Base-by-base conservation (phyloP, 2,329 filamentous ascomycete species). In the Fusarium pseudonygamai region DNA sequence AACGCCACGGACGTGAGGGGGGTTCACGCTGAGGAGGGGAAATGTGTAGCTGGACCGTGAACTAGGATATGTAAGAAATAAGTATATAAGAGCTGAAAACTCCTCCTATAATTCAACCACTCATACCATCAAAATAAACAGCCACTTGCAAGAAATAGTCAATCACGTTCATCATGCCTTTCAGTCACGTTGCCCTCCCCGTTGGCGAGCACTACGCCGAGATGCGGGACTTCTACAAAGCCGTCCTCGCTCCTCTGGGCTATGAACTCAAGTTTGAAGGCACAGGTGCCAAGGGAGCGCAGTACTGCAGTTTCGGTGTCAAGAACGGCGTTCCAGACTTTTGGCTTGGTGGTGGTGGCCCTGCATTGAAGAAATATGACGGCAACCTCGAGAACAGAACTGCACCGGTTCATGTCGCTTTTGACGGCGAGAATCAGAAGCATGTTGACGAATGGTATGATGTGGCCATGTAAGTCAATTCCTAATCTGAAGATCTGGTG, bases 181-280 rank as follows among this genome's bases (percentile, higher is more conserved):
- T 78, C 53, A 43, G 53, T 13, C 77, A 78, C 65, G 45, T 78
- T 32, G 69, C 67, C 34, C 68, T 78, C 53, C 60, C 77, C 26
- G 70, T 73, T 34, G 77, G 77, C 45, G 64, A 77, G 14, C 67
- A 78, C 73, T 78, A 74, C 64, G 56, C 36, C 43, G 71, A 72
- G 46, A 78, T 78, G 77, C 75, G 77, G 1, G 75, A 78, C 71
- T 78, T 78, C 39, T 78, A 78, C 70, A 75, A 72, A 37, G 74
- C 77, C 50, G 56, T 77, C 10, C 77, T 78, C 57, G 63, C 71
- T 4, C 77, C 77, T 10, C 69, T 78, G 6, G 77, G 77, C 42
- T 78, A 78, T 55, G 65, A 71, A 6, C 58, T 78, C 60, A 59
- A 66, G 32, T 59, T 76, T 20, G 74, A 77, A 30, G 68, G 43